Evolutionary conservation across 768 basidiomycete species (phyloP).

Genomic region (Cyclocybe aegerita): DNA sequence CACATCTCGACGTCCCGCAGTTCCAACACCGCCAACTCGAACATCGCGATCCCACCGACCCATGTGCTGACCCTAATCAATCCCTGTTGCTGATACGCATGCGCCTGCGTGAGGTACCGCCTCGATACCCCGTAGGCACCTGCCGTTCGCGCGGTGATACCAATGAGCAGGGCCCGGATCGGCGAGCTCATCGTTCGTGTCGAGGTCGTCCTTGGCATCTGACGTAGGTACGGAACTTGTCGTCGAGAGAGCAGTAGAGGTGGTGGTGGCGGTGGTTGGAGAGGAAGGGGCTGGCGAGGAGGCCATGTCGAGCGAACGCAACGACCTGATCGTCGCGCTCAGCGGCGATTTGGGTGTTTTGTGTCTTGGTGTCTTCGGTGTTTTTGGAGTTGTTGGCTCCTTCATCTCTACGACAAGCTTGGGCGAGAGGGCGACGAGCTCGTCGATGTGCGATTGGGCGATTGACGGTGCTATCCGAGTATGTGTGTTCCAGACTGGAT

Average conservation of each 20-base stretch:
- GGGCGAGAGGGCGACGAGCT: slow-evolving; percentile 51
- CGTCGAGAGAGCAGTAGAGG: background rate
- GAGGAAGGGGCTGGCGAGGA: slow-evolving; percentile 5
- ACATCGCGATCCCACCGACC: slow-evolving; percentile 65
- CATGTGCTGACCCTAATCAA: slow-evolving; percentile 56
- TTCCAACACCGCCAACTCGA: slow-evolving; percentile 72
- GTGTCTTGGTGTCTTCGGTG: background rate
- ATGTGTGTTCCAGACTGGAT: slow-evolving; percentile 77
- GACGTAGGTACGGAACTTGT: slow-evolving; percentile 5
- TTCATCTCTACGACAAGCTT: slow-evolving; percentile 1
- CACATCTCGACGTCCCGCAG: slow-evolving; percentile 52
- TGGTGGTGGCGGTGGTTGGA: background rate
- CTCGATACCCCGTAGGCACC: slow-evolving; percentile 45
- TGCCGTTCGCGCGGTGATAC: slow-evolving; percentile 61
- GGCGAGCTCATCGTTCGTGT: slow-evolving; percentile 74
- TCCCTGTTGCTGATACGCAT: slow-evolving; percentile 29
- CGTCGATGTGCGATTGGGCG: slow-evolving; percentile 60
- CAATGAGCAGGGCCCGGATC: slow-evolving; percentile 66
- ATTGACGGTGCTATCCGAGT: slow-evolving; percentile 52
- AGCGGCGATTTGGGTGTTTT: slow-evolving; percentile 19
- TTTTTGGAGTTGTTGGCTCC: slow-evolving; percentile 4
- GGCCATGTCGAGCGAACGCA: slow-evolving; percentile 15
- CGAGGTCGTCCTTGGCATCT: slow-evolving; percentile 40
- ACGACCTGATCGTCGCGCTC: slow-evolving; percentile 24
- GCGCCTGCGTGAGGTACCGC: slow-evolving; percentile 51